Evolutionary conservation across 306 rosid genomes (phyloP), one percentile per base, ranked within the genome.

Genomic region (Dryas alaskensis): DNA sequence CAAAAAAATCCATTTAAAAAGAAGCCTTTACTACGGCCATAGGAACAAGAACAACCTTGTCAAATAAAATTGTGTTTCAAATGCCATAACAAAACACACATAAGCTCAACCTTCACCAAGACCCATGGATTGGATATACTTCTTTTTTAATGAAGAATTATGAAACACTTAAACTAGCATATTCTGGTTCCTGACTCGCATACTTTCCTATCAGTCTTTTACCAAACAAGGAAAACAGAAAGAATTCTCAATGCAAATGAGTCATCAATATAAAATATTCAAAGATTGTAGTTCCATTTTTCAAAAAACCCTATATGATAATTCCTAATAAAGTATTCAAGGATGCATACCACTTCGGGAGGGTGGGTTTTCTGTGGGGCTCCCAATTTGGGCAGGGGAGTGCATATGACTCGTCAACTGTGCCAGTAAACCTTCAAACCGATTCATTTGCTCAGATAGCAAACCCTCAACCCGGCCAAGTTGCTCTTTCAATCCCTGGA

Each of bases 391-490:
- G 12, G 25, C 12, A 3, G 72, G 72, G 17, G 72, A 31, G n/a
- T 49, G 10, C 72, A 67, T 67, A 49, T 22, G 72, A 47, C 72
- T 67, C 25, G 19, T 67, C 58, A 67, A 25, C 44, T 67, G 59
- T 3, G 27, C 3, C 7, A 67, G 17, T 51, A 67, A 50, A 27
- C 72, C 45, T 67, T 67, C 72, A 49, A 67, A 67, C 46, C 72
- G 46, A 67, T 47, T 67, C 59, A 67, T 67, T 67, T 67, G 57
- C 19, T 14, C 45, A 11, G 72, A 67, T 12, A 67, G 25, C 72
- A 67, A 49, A 49, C 72, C 72, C 72, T 67, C 72, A 67, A 67
- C 72, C 22, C 72, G 72, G 22, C 58, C 55, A 49, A 67, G 58
- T 67, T 67, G 59, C 43, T 67, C 72, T 25, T 67, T 67, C 72